Evolutionary conservation across 23 red algal species (phyloP).

Genomic region (Agarophyton chilense): DNA sequence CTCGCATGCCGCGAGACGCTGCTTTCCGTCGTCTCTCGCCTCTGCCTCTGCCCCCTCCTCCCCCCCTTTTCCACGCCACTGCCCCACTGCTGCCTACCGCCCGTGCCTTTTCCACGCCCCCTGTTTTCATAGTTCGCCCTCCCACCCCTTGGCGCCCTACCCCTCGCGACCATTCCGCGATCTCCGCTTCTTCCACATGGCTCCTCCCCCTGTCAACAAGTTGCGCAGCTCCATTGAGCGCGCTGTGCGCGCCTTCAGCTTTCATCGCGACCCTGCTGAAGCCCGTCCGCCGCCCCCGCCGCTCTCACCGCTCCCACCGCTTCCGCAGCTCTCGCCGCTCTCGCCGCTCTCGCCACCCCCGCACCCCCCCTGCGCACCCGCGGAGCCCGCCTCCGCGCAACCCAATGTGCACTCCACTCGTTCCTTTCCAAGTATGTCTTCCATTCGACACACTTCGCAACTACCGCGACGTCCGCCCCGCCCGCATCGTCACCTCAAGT

Average conservation of each 20-base stretch:
- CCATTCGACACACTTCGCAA: neutral
- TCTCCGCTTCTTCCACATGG: neutral
- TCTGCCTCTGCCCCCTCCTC: neutral
- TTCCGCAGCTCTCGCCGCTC: no score
- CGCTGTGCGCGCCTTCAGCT: conserved; percentile 2
- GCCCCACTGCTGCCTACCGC: no score
- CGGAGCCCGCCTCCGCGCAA: neutral
- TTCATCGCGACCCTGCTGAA: neutral
- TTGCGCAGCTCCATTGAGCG: conserved; percentile 14
- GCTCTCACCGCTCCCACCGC: neutral
- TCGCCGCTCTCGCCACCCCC: no score
- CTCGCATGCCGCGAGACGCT: neutral
- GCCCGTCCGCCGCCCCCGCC: neutral
- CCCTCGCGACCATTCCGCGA: neutral
- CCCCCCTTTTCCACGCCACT: neutral
- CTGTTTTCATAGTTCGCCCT: no score
- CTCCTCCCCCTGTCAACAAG: neutral
- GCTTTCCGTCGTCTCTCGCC: neutral
- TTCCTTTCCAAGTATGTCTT: conserved; percentile 16
- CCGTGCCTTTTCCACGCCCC: no score
- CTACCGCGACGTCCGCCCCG: neutral
- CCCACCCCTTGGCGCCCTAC: neutral
- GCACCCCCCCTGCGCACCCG: neutral
- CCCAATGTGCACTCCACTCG: conserved; percentile 19
- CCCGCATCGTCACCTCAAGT: neutral